phyloP scores from a whole-genome alignment of 2,329 filamentous ascomycete species.

The Teratosphaeria epicoccoides region DNA sequence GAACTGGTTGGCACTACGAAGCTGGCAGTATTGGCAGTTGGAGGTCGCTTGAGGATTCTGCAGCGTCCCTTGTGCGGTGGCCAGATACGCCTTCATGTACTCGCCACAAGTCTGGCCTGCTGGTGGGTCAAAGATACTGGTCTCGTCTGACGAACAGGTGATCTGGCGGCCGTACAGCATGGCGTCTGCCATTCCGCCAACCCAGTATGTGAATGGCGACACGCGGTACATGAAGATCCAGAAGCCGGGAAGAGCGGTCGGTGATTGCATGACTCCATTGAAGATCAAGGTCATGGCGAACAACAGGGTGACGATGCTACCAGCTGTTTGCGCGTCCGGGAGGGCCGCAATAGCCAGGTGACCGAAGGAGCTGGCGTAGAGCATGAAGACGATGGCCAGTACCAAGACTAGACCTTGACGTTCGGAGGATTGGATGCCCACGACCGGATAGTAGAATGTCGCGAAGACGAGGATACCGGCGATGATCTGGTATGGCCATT shows the following conservation, averaged over 20 bases:
- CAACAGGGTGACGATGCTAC: constrained; percentile 42
- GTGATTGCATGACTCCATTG: constrained; percentile 50
- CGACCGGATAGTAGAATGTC: constrained; percentile 54
- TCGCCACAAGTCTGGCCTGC: constrained; percentile 30
- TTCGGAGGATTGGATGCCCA: constrained; percentile 33
- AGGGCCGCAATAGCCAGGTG: constrained; percentile 64
- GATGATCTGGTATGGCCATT: constrained; percentile 56
- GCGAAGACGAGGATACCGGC: constrained; percentile 53
- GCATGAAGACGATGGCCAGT: constrained; percentile 54
- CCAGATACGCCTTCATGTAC: constrained; percentile 37
- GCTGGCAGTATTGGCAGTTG: constrained; percentile 41
- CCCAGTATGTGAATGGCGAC: constrained; percentile 56
- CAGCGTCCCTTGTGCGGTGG: constrained; percentile 30
- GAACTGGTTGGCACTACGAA: constrained; percentile 38
- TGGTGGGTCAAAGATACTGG: constrained; percentile 31
- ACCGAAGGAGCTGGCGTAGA: constrained; percentile 63
- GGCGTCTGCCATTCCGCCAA: constrained; percentile 30
- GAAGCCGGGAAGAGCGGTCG: constrained; percentile 52
- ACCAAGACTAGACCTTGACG: constrained; percentile 57
- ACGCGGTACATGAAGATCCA: constrained; percentile 70
- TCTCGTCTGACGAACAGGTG: constrained; percentile 36
- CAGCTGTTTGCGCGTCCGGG: constrained; percentile 57
- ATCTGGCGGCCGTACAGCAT: constrained; percentile 38
- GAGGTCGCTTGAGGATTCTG: constrained; percentile 34
- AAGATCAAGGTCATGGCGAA: constrained; percentile 40